Percentiles rank a stretch among this genome's conserved stretches.
Conservation (phyloP, 176 grass and related monocot species). For the Ampelocalamus luodianensis region DNA sequence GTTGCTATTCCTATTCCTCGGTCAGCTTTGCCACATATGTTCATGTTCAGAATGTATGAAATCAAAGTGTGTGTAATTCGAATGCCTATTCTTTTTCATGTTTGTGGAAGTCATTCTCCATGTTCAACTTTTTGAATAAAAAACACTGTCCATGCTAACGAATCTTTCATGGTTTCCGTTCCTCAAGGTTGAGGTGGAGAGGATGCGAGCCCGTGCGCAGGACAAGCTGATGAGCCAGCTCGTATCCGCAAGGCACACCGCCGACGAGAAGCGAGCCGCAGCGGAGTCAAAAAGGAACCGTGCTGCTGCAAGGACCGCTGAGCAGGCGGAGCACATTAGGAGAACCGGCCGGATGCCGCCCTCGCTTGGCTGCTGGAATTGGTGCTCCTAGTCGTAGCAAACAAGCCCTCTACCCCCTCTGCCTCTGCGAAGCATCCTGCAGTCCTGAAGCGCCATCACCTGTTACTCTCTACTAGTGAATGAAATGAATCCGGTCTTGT, state of each 20-base stretch:
- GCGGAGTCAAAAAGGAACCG: slow-evolving; percentile 67
- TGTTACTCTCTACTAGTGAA: slow-evolving; percentile 6
- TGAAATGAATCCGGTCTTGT: not conserved
- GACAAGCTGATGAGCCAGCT: slow-evolving; percentile 84
- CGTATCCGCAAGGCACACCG: slow-evolving; percentile 65
- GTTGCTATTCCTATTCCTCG: not conserved
- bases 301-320: slow-evolving; percentile 55
- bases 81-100: not conserved
- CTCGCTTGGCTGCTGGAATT: slow-evolving; percentile 74
- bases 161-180: not conserved
- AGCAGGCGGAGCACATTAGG: slow-evolving; percentile 85
- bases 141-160: not conserved
- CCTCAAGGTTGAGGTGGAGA: slow-evolving; percentile 82
- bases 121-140: not conserved
- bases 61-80: not conserved
- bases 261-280: slow-evolving; percentile 63
- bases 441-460: not conserved
- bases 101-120: not conserved
- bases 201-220: slow-evolving; percentile 74
- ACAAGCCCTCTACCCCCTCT: not conserved
- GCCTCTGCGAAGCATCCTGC: not conserved
- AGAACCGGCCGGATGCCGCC: slow-evolving; percentile 74
- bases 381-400: slow-evolving; percentile 56
- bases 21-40: not conserved
- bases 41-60: not conserved